Conservation (phyloP, 2,329 filamentous ascomycete species). For the Monilinia vaccinii-corymbosi region DNA sequence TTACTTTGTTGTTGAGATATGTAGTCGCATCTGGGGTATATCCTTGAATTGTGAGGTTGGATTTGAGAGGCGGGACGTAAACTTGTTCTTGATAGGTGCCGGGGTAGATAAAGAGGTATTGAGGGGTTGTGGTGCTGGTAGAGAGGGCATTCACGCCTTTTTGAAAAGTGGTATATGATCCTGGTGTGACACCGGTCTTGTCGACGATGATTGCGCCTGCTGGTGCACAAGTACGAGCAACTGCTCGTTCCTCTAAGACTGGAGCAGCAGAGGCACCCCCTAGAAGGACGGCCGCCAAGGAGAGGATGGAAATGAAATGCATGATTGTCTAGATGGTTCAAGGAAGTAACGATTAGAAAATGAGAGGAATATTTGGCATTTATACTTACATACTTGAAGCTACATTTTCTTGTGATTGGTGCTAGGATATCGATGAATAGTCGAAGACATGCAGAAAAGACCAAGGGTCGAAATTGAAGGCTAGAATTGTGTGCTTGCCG, state of each 20-base stretch:
- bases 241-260: background rate
- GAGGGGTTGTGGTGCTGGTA: conserved; percentile 34
- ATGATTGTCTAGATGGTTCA: background rate
- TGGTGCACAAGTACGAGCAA: conserved; percentile 34
- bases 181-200: conserved; percentile 29
- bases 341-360: background rate
- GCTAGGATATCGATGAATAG: background rate
- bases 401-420: background rate
- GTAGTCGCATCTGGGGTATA: conserved; percentile 38
- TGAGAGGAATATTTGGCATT: background rate
- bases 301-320: background rate
- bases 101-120: conserved; percentile 46
- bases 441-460: background rate
- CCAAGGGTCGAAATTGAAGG: background rate
- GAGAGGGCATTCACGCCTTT: conserved; percentile 31
- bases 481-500: background rate
- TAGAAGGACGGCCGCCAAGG: background rate
- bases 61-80: conserved; percentile 38
- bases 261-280: background rate
- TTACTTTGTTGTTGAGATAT: conserved; percentile 43
- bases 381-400: background rate
- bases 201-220: conserved; percentile 38
- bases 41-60: conserved; percentile 44
- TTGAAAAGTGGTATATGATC: conserved; percentile 17
- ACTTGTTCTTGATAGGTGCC: conserved; percentile 51